phyloP scores from a whole-genome alignment of 129 eudicot genomes.

The Chrysanthemum lavandulifolium region DNA sequence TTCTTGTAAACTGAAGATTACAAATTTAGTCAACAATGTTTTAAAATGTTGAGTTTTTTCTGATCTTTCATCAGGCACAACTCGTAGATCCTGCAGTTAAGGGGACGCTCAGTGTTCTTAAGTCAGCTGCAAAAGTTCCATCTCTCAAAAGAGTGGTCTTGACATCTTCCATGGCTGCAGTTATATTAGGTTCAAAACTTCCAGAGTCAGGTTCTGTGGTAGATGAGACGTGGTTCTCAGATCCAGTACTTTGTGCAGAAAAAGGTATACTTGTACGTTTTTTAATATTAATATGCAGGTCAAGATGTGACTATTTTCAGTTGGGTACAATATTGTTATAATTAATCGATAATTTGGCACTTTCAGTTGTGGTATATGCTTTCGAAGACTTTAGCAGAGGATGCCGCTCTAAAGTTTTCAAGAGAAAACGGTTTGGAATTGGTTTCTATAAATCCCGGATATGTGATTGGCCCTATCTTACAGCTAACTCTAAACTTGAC shows the following conservation, averaged over 20 bases:
- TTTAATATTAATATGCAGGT: not conserved
- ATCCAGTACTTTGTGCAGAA: constrained; percentile 37
- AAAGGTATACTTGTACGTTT: constrained; percentile 23
- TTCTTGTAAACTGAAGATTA: not conserved
- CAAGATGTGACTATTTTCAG: too few relatives aligned
- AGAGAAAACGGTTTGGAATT: constrained; percentile 40
- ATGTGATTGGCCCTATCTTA: constrained; percentile 39
- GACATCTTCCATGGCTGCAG: constrained; percentile 55
- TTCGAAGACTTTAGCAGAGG: constrained; percentile 47
- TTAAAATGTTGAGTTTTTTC: not conserved
- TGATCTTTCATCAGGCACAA: constrained; percentile 31
- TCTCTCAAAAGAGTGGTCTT: constrained; percentile 43
- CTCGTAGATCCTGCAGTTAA: constrained; percentile 54
- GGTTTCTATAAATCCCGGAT: constrained; percentile 30
- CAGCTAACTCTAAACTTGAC: constrained; percentile 42
- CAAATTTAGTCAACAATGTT: too few relatives aligned
- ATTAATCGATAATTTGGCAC: not conserved
- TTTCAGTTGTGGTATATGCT: constrained; percentile 34
- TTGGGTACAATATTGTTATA: too few relatives aligned
- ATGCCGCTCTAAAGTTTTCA: constrained; percentile 41
- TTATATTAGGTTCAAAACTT: constrained; percentile 20
- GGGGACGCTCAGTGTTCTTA: constrained; percentile 55
- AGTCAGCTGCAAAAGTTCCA: constrained; percentile 39
- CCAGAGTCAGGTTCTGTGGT: constrained; percentile 31
- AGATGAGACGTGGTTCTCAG: constrained; percentile 56